Base-by-base conservation (phyloP, 257 asterid species). In the Knoxia roxburghii region DNA sequence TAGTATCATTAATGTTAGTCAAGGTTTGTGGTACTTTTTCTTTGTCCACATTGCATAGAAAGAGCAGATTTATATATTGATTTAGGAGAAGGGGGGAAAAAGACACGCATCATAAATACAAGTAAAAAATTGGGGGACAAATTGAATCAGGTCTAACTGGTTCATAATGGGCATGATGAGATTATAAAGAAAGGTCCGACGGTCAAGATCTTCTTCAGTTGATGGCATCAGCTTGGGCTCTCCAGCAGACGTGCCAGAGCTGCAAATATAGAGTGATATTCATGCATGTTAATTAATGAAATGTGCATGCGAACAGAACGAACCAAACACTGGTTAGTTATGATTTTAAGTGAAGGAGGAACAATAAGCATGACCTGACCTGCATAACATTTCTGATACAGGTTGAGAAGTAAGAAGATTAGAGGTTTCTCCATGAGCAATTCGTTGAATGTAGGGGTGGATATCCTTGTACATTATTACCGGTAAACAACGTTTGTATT, bases 201-300 rank as follows among this genome's bases (percentile, higher is more conserved):
- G 96, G 57, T 88, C 87, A 48, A 86, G 92, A 71, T 88, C 96
- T 27, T 84, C 89, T 2, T 85, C 90, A 56, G 86, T 86, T 54
- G 96, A 84, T 17, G 96, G 90, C 83, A 88, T 83, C 82, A 88
- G 33, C 87, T 86, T 88, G 12, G 96, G 90, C 78, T 86, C 87
- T 21, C 93, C 96, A 10, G 86, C 96, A 8, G 96, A 88, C 9
- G 96, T 88, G 43, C 96, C 96, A 0, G 96, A 88, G 83, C 96
- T 88, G 77, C 77, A 81, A 46, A 52, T 17, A 27, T 10, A 30
- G 0, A 61, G 26, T 13, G 26, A 64, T 23, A 11, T 41, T 8
- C 24, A 20, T 48, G 67, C 55, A 27, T 17, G 33, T 37, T 37
- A 37, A n/a, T 59, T 45, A 45, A 26, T 60, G 5, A 59, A 17